Evolutionary conservation across 2,329 filamentous ascomycete genomes (phyloP).

Genomic region (Ophiosphaerella herpotricha): DNA sequence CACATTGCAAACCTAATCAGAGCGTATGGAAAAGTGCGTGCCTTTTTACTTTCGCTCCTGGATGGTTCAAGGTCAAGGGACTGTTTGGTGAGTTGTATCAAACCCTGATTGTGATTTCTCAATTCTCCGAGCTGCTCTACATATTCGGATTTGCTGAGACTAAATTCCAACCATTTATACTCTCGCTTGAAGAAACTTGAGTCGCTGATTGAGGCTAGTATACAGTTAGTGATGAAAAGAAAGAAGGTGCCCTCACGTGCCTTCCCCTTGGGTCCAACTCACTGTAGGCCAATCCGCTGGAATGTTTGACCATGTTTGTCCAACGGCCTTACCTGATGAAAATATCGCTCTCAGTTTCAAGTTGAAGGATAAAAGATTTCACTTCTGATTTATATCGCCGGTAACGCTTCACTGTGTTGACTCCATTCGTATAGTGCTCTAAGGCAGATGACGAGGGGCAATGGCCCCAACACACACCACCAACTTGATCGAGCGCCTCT

Average conservation of each 20-base stretch:
- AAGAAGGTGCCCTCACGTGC: conserved; percentile 5
- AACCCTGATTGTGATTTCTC: conserved; percentile 22
- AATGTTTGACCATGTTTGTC: no score
- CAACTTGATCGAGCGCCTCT: no score
- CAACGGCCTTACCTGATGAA: conserved; percentile 19
- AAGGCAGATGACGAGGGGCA: conserved; percentile 39
- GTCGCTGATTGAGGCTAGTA: conserved; percentile 20
- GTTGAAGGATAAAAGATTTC: conserved; percentile 16
- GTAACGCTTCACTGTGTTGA: conserved; percentile 28
- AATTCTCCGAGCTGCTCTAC: conserved; percentile 23
- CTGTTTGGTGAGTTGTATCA: conserved; percentile 29
- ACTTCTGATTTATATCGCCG: conserved; percentile 27
- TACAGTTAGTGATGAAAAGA: not conserved
- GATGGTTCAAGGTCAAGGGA: conserved; percentile 21
- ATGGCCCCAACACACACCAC: conserved; percentile 29
- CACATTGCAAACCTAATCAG: conserved; percentile 14
- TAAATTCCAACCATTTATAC: conserved; percentile 30
- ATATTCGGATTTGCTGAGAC: conserved; percentile 29
- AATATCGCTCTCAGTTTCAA: conserved; percentile 30
- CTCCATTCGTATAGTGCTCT: conserved; percentile 33
- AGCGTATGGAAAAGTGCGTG: conserved; percentile 18
- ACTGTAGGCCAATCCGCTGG: no score
- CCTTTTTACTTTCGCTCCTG: conserved; percentile 3
- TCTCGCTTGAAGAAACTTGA: conserved; percentile 31
- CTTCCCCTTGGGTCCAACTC: conserved; percentile 14